phyloP scores from a whole-genome alignment of 129 eudicot species.

The Silybum marianum region DNA sequence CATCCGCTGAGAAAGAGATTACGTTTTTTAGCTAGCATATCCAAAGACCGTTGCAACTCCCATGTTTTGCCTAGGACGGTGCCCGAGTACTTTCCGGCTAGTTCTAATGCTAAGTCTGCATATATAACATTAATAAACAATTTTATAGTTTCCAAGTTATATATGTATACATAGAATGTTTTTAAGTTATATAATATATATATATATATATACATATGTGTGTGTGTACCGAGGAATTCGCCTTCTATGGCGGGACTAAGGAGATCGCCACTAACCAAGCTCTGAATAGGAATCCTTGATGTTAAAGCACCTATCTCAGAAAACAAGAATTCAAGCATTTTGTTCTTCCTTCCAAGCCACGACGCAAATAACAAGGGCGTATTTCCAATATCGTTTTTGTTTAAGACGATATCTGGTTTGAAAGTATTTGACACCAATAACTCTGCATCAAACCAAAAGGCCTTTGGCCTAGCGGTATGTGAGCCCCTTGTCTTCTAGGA shows the following conservation, averaged over 20 bases:
- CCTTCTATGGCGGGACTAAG: neutral
- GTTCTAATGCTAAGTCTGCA: too few relatives aligned
- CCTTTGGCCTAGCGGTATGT: too few relatives aligned
- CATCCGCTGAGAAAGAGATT: neutral
- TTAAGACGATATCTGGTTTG: neutral
- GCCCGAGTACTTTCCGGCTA: neutral
- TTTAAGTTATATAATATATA: too few relatives aligned
- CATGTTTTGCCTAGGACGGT: neutral
- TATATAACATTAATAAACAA: too few relatives aligned
- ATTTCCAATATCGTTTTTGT: neutral
- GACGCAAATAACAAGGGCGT: neutral
- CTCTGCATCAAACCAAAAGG: neutral
- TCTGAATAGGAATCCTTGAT: neutral
- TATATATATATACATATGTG: too few relatives aligned
- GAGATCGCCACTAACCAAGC: neutral
- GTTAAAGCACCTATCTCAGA: neutral
- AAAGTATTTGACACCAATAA: neutral
- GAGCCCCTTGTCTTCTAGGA: too few relatives aligned
- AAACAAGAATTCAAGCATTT: neutral
- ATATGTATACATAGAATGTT: too few relatives aligned
- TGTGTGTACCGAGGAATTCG: neutral
- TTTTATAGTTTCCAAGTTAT: too few relatives aligned
- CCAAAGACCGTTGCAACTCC: neutral
- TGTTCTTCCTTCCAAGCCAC: neutral
- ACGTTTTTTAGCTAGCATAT: neutral